Evolutionary conservation across 2,329 filamentous ascomycete species (phyloP).

Genomic region (Zasmidium cellare): DNA sequence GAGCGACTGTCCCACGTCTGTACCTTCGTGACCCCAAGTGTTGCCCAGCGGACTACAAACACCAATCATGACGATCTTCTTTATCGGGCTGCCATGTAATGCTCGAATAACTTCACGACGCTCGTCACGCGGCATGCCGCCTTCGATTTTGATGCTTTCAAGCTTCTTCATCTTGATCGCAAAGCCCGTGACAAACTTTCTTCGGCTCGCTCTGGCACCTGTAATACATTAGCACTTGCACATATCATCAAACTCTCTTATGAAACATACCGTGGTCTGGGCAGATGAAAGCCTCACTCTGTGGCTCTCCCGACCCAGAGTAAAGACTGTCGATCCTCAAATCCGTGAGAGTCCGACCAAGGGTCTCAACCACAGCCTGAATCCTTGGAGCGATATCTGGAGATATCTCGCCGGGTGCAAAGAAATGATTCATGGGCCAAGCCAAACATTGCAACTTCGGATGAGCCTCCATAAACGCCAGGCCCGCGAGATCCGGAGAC

Average conservation of each 20-base stretch:
- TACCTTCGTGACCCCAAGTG: constrained; percentile 43
- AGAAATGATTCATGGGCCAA: constrained; percentile 50
- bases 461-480: constrained; percentile 48
- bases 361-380: constrained; percentile 37
- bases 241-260: not conserved
- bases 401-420: constrained; percentile 32
- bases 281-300: constrained; percentile 19
- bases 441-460: constrained; percentile 45
- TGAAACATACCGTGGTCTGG: not conserved
- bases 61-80: constrained; percentile 49
- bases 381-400: constrained; percentile 28
- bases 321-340: constrained; percentile 43
- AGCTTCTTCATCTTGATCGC: constrained; percentile 43
- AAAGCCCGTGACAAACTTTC: constrained; percentile 44
- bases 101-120: constrained; percentile 47
- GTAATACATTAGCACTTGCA: not conserved
- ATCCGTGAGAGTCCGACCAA: constrained; percentile 42
- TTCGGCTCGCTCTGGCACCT: constrained; percentile 21
- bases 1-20: constrained; percentile 26
- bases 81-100: constrained; percentile 41
- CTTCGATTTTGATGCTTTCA: constrained; percentile 48
- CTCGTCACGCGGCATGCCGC: constrained; percentile 48
- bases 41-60: constrained; percentile 46
- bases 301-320: constrained; percentile 24
- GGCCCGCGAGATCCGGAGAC: constrained; percentile 2